phyloP scores from a whole-genome alignment of 345 rosid species.

The Turritis glabra region DNA sequence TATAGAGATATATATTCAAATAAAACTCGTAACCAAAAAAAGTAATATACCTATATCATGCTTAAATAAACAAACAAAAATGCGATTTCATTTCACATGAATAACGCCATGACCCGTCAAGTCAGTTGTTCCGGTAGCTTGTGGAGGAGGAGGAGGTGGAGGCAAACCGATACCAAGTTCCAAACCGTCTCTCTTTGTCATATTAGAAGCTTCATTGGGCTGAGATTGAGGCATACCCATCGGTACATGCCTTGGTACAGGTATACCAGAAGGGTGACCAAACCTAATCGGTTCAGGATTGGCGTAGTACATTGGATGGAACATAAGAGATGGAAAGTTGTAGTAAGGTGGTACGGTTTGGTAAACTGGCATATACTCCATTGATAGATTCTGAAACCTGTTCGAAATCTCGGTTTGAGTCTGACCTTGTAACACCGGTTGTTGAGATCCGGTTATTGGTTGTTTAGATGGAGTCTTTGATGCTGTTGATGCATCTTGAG shows the following conservation, averaged over 20 bases:
- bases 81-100: constrained; percentile 30
- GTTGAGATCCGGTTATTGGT: constrained; percentile 16
- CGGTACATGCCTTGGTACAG: constrained; percentile 36
- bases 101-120: constrained; percentile 29
- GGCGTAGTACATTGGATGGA: constrained; percentile 31
- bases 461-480: constrained; percentile 7
- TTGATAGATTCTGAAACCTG: constrained; percentile 32
- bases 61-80: neutral
- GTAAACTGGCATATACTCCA: constrained; percentile 32
- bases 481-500: constrained; percentile 22
- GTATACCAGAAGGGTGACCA: constrained; percentile 41
- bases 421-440: constrained; percentile 21
- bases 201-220: constrained; percentile 14
- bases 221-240: constrained; percentile 26
- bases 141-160: constrained; percentile 19
- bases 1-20: constrained; percentile 12
- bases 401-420: constrained; percentile 28
- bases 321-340: constrained; percentile 11
- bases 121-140: constrained; percentile 28
- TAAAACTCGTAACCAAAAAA: constrained; percentile 4
- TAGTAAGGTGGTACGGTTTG: constrained; percentile 29
- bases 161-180: constrained; percentile 28
- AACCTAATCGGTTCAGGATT: constrained; percentile 26
- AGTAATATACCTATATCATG: constrained; percentile 14
- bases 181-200: constrained; percentile 16